Conservation (phyloP, 2,329 filamentous ascomycete species). For the Diaporthe sp. region DNA sequence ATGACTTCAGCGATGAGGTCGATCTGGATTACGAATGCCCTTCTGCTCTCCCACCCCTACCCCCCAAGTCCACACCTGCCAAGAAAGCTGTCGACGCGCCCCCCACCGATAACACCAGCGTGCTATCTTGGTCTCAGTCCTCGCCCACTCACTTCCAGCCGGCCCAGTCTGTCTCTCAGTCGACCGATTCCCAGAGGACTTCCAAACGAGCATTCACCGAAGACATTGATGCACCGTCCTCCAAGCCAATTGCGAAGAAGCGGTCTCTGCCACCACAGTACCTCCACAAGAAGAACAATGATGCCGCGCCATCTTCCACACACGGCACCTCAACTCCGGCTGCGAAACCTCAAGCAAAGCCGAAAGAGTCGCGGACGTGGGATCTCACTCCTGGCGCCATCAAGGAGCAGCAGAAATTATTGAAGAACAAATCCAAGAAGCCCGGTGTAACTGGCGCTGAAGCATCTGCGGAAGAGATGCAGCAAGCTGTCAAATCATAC, state of each 20-base stretch:
- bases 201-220: conserved; percentile 59
- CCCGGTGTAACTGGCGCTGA: conserved; percentile 57
- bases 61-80: conserved; percentile 46
- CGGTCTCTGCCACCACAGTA: conserved; percentile 73
- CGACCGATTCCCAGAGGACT: conserved; percentile 44
- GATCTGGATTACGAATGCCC: conserved; percentile 78
- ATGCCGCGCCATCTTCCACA: conserved; percentile 47
- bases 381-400: conserved; percentile 81
- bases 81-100: conserved; percentile 39
- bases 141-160: conserved; percentile 64
- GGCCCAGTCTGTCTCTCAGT: conserved; percentile 46
- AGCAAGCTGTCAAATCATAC: conserved; percentile 56
- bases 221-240: conserved; percentile 49
- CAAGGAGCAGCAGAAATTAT: conserved; percentile 82
- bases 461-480: conserved; percentile 60
- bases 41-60: conserved; percentile 59
- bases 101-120: conserved; percentile 48
- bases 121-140: conserved; percentile 81
- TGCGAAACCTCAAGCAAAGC: conserved; percentile 52
- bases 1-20: conserved; percentile 91
- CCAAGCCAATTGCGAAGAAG: conserved; percentile 66
- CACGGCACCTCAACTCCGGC: conserved; percentile 46
- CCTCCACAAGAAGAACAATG: conserved; percentile 49
- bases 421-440: conserved; percentile 74
- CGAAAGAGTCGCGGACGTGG: conserved; percentile 67